A percentile compares a stretch with the other conserved stretches of the same genome.
Evolutionary conservation across 106 monocot species (phyloP).

Genomic region (Dactylorhiza incarnata): DNA sequence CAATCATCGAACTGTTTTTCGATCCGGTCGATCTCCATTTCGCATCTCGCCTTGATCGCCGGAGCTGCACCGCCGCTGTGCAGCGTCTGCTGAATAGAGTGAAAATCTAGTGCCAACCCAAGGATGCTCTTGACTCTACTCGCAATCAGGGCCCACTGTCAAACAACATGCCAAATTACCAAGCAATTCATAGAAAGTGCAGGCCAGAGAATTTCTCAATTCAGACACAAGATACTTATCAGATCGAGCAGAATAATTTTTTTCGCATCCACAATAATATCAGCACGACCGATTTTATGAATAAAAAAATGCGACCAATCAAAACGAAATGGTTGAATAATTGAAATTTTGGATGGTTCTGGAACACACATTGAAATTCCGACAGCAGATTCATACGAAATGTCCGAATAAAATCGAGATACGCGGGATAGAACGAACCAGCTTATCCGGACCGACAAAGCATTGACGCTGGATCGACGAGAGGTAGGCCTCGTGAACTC

Average conservation of each 20-base stretch:
- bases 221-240: too few species aligned
- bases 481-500: conserved; percentile 87
- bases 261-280: too few species aligned
- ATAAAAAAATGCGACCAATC: too few species aligned
- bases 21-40: conserved; percentile 78
- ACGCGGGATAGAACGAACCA: conserved; percentile 26
- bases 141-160: conserved; percentile 87
- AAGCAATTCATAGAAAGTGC: too few species aligned
- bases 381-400: too few species aligned
- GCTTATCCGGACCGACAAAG: conserved; percentile 88
- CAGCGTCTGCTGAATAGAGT: conserved; percentile 63
- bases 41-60: conserved; percentile 78
- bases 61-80: conserved; percentile 59
- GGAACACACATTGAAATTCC: too few species aligned
- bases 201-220: too few species aligned
- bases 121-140: conserved; percentile 84
- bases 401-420: too few species aligned
- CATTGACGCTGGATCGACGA: conserved; percentile 89
- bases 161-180: background rate
- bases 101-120: conserved; percentile 78
- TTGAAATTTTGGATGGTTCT: too few species aligned
- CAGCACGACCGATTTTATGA: too few species aligned
- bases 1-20: conserved; percentile 96
- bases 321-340: too few species aligned
- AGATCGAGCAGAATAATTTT: too few species aligned